A percentile compares a stretch with the other conserved stretches of the same genome.
phyloP scores from a whole-genome alignment of 1,284 basidiomycete species.

The Leccinum pachyderme region DNA sequence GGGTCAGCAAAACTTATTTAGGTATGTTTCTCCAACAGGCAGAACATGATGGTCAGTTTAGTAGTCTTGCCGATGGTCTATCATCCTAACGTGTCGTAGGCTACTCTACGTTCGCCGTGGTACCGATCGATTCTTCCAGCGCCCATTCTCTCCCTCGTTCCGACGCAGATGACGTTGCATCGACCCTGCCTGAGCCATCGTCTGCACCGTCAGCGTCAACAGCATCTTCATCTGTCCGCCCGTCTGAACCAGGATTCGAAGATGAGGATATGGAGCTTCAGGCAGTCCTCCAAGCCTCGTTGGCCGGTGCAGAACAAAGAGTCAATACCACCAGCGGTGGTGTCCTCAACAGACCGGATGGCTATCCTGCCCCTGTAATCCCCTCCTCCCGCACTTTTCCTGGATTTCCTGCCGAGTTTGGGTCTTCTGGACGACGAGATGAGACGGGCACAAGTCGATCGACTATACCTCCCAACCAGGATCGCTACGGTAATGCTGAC shows the following conservation, averaged over 20 bases:
- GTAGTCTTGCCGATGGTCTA: neutral
- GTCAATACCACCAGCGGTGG: conserved; percentile 1
- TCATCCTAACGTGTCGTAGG: conserved; percentile 44
- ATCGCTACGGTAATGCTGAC: conserved; percentile 34
- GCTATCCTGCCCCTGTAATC: conserved; percentile 31
- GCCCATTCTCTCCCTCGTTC: conserved; percentile 55
- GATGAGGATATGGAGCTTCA: conserved; percentile 88
- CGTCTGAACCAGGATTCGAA: conserved; percentile 49
- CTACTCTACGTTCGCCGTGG: conserved; percentile 86
- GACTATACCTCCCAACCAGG: conserved; percentile 25
- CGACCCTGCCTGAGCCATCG: conserved; percentile 52
- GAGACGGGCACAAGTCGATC: conserved; percentile 3
- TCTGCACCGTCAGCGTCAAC: conserved; percentile 26
- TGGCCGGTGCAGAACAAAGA: conserved; percentile 36
- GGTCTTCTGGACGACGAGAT: conserved; percentile 7
- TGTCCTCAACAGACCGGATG: conserved; percentile 12
- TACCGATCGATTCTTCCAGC: conserved; percentile 48
- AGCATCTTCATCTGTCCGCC: conserved; percentile 14
- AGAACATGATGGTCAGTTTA: conserved; percentile 67
- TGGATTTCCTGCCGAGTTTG: conserved; percentile 14
- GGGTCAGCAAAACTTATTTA: conserved; percentile 82
- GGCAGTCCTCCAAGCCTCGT: conserved; percentile 78
- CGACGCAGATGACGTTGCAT: conserved; percentile 65
- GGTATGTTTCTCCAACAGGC: conserved; percentile 86
- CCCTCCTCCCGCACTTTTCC: conserved; percentile 26